phyloP scores from a whole-genome alignment of 2,329 filamentous ascomycete genomes.

The Plectosphaerella cucumerina region DNA sequence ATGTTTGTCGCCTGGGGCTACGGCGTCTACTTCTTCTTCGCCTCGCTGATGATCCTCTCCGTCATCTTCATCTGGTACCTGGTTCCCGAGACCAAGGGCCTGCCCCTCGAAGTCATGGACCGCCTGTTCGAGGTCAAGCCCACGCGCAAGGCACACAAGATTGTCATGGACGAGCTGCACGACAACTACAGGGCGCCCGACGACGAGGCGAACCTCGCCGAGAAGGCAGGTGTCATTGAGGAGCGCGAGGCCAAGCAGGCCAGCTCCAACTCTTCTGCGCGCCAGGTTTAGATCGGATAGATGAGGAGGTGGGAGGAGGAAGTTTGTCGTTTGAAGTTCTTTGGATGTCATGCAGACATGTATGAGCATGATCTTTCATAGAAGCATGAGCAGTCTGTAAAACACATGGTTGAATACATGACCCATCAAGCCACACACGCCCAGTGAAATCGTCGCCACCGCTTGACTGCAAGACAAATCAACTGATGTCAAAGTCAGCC shows the following conservation, averaged over 20 bases:
- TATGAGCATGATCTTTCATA: no score
- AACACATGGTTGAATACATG: no score
- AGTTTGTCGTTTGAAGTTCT: neutral
- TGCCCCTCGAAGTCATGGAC: slow-evolving; percentile 64
- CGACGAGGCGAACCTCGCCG: slow-evolving; percentile 17
- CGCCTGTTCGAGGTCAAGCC: slow-evolving; percentile 51
- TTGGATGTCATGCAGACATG: neutral
- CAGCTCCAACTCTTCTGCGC: neutral
- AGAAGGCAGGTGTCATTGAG: slow-evolving; percentile 15
- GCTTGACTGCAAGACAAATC: no score
- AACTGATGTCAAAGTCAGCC: no score
- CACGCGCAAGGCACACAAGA: slow-evolving; percentile 35
- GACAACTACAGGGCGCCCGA: slow-evolving; percentile 24
- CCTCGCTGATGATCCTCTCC: slow-evolving; percentile 54
- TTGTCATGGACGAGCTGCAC: slow-evolving; percentile 38
- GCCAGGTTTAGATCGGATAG: no score
- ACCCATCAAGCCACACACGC: no score
- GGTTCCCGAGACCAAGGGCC: slow-evolving; percentile 61
- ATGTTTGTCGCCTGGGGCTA: slow-evolving; percentile 58
- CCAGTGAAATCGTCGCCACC: no score
- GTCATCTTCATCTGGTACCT: slow-evolving; percentile 58
- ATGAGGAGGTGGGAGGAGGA: neutral
- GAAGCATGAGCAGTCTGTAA: no score
- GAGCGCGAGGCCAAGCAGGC: slow-evolving; percentile 15
- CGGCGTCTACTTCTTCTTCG: slow-evolving; percentile 68